These are phyloP conservation scores for Cornus controversa DNA, from an alignment of 148 eudicot species.

Conservation along the genomic window DNA sequence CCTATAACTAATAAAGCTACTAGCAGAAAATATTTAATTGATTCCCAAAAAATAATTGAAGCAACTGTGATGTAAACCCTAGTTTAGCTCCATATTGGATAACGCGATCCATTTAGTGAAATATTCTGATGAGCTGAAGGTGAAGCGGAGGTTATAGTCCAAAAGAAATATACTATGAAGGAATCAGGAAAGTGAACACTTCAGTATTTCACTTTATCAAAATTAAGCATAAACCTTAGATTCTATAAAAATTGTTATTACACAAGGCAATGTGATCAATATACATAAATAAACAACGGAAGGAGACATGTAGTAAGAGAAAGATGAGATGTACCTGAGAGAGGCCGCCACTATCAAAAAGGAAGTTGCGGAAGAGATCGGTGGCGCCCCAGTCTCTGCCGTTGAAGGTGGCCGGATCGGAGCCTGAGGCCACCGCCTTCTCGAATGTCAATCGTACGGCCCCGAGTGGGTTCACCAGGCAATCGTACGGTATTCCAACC, in stretches of 20 bases:
- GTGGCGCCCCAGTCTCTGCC: constrained; percentile 82
- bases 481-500: constrained; percentile 87
- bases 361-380: constrained; percentile 70
- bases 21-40: too few species aligned
- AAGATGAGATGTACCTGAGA: constrained; percentile 45
- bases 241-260: not conserved
- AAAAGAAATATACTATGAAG: too few species aligned
- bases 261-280: not conserved
- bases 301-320: not conserved
- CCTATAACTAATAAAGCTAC: too few species aligned
- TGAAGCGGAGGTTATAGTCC: too few species aligned
- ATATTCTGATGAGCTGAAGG: not conserved
- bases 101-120: not conserved
- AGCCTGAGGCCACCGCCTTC: constrained; percentile 57
- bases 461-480: constrained; percentile 84
- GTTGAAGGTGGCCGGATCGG: constrained; percentile 49
- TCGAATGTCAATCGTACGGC: constrained; percentile 89
- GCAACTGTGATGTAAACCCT: too few species aligned
- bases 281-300: not conserved
- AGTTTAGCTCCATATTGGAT: too few species aligned
- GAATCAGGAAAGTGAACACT: too few species aligned
- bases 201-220: too few species aligned
- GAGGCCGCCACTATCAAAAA: constrained; percentile 46
- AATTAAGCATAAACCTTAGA: not conserved
- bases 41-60: not conserved